phyloP scores from a whole-genome alignment of 2,329 filamentous ascomycete genomes.

The Calonectria montana region DNA sequence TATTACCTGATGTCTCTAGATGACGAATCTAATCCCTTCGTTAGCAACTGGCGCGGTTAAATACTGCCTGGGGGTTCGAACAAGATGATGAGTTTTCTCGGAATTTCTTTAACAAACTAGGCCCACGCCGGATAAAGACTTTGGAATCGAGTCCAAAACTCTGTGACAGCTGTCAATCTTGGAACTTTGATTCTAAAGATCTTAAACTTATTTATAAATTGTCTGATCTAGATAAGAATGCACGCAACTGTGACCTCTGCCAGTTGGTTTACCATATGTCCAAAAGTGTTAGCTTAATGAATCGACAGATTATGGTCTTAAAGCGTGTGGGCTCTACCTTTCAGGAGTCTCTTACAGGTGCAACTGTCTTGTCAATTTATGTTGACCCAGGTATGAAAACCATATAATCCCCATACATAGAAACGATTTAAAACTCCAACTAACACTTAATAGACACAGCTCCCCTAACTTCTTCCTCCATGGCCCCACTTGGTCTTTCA shows the following conservation, averaged over 20 bases:
- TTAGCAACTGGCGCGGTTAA: background rate
- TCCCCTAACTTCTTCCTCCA: background rate
- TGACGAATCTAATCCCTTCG: background rate
- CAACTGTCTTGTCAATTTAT: background rate
- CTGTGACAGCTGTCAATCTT: background rate
- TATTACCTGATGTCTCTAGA: rapidly evolving
- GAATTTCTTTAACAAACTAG: background rate
- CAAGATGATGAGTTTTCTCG: background rate
- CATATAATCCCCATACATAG: rapidly evolving
- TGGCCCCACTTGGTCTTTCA: background rate
- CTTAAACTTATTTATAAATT: background rate
- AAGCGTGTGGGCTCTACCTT: background rate
- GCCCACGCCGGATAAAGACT: background rate
- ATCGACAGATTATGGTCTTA: background rate
- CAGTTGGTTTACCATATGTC: background rate
- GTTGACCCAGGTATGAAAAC: background rate
- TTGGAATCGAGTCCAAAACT: background rate
- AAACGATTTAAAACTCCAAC: background rate
- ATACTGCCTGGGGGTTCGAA: background rate
- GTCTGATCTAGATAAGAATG: background rate
- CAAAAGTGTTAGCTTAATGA: background rate
- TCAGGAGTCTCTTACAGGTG: background rate
- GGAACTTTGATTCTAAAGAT: background rate
- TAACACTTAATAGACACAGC: background rate
- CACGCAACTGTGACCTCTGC: background rate